A percentile compares a stretch with the other conserved stretches of the same genome.
Evolutionary conservation across 768 basidiomycete genomes (phyloP).

Genomic region (Boletus barrowsii): DNA sequence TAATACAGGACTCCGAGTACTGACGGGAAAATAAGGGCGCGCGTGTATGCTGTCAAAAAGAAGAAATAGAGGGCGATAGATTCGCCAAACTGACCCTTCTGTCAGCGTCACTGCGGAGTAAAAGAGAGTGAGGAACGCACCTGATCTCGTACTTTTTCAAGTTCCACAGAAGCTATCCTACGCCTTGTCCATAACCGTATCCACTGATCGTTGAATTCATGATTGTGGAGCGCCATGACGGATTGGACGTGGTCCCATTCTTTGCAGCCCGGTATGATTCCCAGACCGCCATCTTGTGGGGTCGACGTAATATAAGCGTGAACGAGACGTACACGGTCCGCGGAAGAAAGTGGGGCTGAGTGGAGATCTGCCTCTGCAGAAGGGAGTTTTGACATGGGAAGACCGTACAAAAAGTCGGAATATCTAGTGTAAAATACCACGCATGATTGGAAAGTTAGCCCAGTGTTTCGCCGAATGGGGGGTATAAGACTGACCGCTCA

Average conservation of each 20-base stretch:
- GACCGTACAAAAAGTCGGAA: slow-evolving; percentile 72
- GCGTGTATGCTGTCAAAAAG: slow-evolving; percentile 83
- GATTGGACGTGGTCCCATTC: slow-evolving; percentile 82
- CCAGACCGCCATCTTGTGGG: slow-evolving; percentile 76
- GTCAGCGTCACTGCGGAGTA: background rate
- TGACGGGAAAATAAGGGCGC: slow-evolving; percentile 74
- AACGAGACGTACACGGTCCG: slow-evolving; percentile 80
- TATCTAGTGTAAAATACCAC: slow-evolving; percentile 40
- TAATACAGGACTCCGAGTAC: slow-evolving; percentile 66
- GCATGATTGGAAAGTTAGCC: background rate
- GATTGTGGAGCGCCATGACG: slow-evolving; percentile 83
- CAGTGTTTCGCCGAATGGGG: background rate
- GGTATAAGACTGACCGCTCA: slow-evolving; percentile 57
- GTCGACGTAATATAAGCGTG: slow-evolving; percentile 69
- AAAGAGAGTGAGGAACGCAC: slow-evolving; percentile 35
- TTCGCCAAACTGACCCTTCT: slow-evolving; percentile 62
- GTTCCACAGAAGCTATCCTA: slow-evolving; percentile 58
- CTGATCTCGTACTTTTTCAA: slow-evolving; percentile 72
- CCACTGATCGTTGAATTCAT: slow-evolving; percentile 77
- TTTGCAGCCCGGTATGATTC: slow-evolving; percentile 65
- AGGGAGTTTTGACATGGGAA: slow-evolving; percentile 54
- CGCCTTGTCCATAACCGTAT: slow-evolving; percentile 69
- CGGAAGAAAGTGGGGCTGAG: slow-evolving; percentile 52
- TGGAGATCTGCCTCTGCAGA: slow-evolving; percentile 42
- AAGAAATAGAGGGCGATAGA: slow-evolving; percentile 84